phyloP scores from a whole-genome alignment of 495 filamentous ascomycete genomes.

The Aspergillus incahuasiensis region DNA sequence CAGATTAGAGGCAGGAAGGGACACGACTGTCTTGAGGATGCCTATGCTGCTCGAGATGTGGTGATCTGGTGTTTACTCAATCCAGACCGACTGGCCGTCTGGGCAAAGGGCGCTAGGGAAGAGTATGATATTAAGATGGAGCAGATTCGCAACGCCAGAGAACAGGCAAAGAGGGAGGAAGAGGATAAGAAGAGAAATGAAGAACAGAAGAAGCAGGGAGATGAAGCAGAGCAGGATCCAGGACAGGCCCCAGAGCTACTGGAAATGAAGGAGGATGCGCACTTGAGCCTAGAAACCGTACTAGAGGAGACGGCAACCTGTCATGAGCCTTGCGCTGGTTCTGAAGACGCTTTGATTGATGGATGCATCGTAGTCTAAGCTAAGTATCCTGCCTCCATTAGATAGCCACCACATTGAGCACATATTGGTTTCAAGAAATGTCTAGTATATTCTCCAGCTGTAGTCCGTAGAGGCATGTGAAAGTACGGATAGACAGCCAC shows the following conservation, averaged over 20 bases:
- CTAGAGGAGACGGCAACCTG: too few relatives aligned
- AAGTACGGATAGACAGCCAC: too few relatives aligned
- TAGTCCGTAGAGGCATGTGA: too few relatives aligned
- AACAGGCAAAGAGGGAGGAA: constrained; percentile 7
- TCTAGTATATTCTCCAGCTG: too few relatives aligned
- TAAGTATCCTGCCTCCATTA: too few relatives aligned
- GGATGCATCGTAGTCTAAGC: too few relatives aligned
- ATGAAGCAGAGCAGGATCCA: not conserved
- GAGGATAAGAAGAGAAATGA: constrained; percentile 1
- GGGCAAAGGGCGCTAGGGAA: constrained; percentile 19
- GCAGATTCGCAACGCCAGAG: not conserved
- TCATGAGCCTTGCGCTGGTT: too few relatives aligned
- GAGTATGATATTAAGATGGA: constrained; percentile 1
- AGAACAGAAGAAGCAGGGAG: not conserved
- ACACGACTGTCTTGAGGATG: constrained; percentile 39
- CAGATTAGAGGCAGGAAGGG: constrained; percentile 27
- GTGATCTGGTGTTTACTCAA: constrained; percentile 35
- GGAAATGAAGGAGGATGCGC: too few relatives aligned
- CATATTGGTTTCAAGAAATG: too few relatives aligned
- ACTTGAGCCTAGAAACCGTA: too few relatives aligned
- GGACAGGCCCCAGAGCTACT: not conserved
- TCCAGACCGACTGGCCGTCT: constrained; percentile 16
- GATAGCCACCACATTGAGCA: too few relatives aligned
- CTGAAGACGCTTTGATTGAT: too few relatives aligned
- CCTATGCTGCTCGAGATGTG: constrained; percentile 34